Evolutionary conservation across 768 basidiomycete species (phyloP).

Genomic region (Hydnomerulius pinastri): DNA sequence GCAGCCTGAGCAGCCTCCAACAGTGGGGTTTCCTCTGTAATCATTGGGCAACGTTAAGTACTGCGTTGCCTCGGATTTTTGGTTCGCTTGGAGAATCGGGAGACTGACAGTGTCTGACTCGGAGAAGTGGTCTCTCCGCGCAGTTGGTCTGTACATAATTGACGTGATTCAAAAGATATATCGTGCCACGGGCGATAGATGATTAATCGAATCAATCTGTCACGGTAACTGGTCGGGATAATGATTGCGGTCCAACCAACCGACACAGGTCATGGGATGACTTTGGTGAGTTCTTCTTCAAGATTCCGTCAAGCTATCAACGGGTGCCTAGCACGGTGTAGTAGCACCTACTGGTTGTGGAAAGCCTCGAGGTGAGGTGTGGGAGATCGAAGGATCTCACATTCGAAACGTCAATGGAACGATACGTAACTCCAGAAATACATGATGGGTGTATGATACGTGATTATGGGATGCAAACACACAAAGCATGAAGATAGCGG

Average conservation of each 20-base stretch:
- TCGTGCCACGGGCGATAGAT: not conserved
- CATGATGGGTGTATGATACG: conserved; percentile 18
- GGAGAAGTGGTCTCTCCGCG: too few species aligned
- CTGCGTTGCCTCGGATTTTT: not conserved
- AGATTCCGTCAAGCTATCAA: too few species aligned
- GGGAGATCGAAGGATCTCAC: too few species aligned
- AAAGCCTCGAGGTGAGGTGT: too few species aligned
- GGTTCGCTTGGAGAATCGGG: not conserved
- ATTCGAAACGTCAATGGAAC: not conserved
- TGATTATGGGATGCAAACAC: conserved; percentile 5
- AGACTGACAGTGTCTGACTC: too few species aligned
- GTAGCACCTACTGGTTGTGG: too few species aligned
- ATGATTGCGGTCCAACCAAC: not conserved
- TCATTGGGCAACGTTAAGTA: conserved; percentile 10
- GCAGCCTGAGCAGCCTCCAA: conserved; percentile 9
- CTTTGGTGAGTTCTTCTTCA: too few species aligned
- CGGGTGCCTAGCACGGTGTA: too few species aligned
- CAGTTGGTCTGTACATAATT: not conserved
- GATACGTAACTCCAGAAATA: conserved; percentile 1
- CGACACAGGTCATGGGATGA: too few species aligned
- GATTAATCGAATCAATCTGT: too few species aligned
- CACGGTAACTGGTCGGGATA: too few species aligned
- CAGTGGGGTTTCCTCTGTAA: conserved; percentile 31
- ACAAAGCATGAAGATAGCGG: conserved; percentile 14
- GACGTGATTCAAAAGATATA: not conserved